These are phyloP conservation scores for Exophiala mesophila DNA, from an alignment of 2,329 filamentous ascomycete species.

Conservation along the genomic window DNA sequence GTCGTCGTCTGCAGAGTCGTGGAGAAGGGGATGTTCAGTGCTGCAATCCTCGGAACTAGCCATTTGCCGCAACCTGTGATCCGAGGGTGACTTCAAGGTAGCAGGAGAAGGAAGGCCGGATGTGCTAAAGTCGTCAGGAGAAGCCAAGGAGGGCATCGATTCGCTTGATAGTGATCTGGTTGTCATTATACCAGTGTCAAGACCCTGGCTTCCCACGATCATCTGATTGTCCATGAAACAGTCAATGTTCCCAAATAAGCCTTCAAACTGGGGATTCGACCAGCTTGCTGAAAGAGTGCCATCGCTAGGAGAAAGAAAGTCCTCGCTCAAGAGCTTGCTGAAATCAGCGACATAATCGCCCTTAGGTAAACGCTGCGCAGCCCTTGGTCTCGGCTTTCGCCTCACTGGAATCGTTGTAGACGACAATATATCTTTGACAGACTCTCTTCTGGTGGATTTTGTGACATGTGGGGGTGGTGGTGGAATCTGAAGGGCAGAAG, in stretches of 20 bases:
- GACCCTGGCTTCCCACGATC: slow-evolving; percentile 37
- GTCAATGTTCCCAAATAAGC: slow-evolving; percentile 53
- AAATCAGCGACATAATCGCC: slow-evolving; percentile 45
- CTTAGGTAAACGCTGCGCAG: slow-evolving; percentile 37
- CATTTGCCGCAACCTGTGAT: slow-evolving; percentile 44
- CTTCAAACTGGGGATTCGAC: slow-evolving; percentile 47
- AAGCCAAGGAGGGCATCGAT: slow-evolving; percentile 53
- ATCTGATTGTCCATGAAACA: slow-evolving; percentile 39
- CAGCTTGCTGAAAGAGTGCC: slow-evolving; percentile 35
- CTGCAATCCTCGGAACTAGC: slow-evolving; percentile 52
- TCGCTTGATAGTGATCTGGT: slow-evolving; percentile 53
- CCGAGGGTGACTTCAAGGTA: slow-evolving; percentile 34
- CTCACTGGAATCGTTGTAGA: slow-evolving; percentile 56
- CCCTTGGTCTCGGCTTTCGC: slow-evolving; percentile 36
- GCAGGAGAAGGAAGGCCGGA: slow-evolving; percentile 38
- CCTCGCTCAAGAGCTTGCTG: slow-evolving; percentile 54
- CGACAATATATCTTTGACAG: slow-evolving; percentile 42
- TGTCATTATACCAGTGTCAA: slow-evolving; percentile 41
- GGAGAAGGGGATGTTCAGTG: slow-evolving; percentile 54
- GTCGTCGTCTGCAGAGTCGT: slow-evolving; percentile 31
- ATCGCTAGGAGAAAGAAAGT: slow-evolving; percentile 47
- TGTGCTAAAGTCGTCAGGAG: slow-evolving; percentile 43
- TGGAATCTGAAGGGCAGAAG: slow-evolving; percentile 12
- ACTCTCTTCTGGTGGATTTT: slow-evolving; percentile 14
- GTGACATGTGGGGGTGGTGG: background rate